Base-by-base conservation (phyloP, 1,284 basidiomycete species). In the Porodaedalea pini region DNA sequence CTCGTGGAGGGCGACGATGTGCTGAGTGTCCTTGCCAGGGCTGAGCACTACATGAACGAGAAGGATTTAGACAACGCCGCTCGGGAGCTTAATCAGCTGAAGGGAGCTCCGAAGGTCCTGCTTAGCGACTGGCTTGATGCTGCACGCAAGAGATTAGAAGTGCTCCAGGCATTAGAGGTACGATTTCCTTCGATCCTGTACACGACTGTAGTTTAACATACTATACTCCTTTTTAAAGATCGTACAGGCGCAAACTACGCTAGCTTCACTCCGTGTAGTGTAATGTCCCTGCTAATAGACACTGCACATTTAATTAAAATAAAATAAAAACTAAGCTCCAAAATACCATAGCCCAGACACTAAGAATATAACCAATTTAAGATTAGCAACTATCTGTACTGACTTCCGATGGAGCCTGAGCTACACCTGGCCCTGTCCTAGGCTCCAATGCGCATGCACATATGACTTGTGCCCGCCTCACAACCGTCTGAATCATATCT, bases 41-140 rank as follows among this genome's bases (percentile, higher is more conserved):
- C 94, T n/a, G 92, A 97, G 73, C 86, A 90, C 72, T 84, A 90
- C 68, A 73, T 99, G 67, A 88, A 89, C 61, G 89, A 94, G 74
- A 94, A 96, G 78, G 92, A 98, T 69, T 75, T 99, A 63, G 95
- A 98, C 66, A 84, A 81, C 61, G 96, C 97, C 11, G 77, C 94
- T 34, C 78, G 96, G 56, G 94, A 98, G 74, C 76, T 98, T 44
- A 99, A 99, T 73, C 88, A 92, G 71, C 75, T 99, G 60, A 82
- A 78, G 45, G 94, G 95, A 0, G 90, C 93, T 67, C 89, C 95
- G 2, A 92, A 88, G 70, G 75, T 84, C 55, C 72, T 99, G 56
- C 77, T 96, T 56, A 75, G 79, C 41, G 97, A 99, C 73, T 99
- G 97, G 96, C 75, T 99, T 57, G 84, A 87, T 62, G 94, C 94